phyloP scores from a whole-genome alignment of 495 filamentous ascomycete genomes.

The Penicillium maclennaniae region DNA sequence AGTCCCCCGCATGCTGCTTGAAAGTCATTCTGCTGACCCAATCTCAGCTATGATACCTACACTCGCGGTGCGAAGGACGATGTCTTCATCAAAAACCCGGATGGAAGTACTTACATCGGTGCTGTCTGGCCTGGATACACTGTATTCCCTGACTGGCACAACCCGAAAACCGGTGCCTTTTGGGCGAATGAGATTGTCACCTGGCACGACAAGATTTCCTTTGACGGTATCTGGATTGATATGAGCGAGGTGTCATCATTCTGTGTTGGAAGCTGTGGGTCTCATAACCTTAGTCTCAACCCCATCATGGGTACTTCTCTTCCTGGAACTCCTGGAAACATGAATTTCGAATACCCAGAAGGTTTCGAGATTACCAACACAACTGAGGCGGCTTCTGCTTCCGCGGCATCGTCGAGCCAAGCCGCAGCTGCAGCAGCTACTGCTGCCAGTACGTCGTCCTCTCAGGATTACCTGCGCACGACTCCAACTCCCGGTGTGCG shows the following conservation, averaged over 20 bases:
- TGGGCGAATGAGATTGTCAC: conserved; percentile 65
- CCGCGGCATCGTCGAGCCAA: conserved; percentile 50
- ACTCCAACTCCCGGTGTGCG: conserved; percentile 66
- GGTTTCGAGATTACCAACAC: conserved; percentile 66
- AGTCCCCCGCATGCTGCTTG: conserved; percentile 9
- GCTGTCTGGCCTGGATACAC: conserved; percentile 64
- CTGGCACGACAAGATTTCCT: conserved; percentile 57
- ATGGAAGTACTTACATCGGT: conserved; percentile 60
- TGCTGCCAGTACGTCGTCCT: conserved; percentile 33
- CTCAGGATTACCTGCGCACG: conserved; percentile 53
- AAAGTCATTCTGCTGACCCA: background rate
- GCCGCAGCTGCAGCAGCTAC: conserved; percentile 34
- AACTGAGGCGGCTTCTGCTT: conserved; percentile 61
- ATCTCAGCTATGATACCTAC: conserved; percentile 57
- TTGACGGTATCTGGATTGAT: conserved; percentile 61
- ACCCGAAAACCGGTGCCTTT: conserved; percentile 57
- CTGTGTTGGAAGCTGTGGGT: conserved; percentile 76
- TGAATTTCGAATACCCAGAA: conserved; percentile 64
- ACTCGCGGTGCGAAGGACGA: conserved; percentile 60
- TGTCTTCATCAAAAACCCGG: conserved; percentile 60
- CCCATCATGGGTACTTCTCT: conserved; percentile 57
- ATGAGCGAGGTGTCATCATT: conserved; percentile 72
- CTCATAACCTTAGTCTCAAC: conserved; percentile 62
- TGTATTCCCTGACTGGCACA: conserved; percentile 62
- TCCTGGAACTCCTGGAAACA: conserved; percentile 64